These are phyloP conservation scores for Aspergillus latus DNA, from an alignment of 2,329 filamentous ascomycete genomes.

Conservation along the genomic window DNA sequence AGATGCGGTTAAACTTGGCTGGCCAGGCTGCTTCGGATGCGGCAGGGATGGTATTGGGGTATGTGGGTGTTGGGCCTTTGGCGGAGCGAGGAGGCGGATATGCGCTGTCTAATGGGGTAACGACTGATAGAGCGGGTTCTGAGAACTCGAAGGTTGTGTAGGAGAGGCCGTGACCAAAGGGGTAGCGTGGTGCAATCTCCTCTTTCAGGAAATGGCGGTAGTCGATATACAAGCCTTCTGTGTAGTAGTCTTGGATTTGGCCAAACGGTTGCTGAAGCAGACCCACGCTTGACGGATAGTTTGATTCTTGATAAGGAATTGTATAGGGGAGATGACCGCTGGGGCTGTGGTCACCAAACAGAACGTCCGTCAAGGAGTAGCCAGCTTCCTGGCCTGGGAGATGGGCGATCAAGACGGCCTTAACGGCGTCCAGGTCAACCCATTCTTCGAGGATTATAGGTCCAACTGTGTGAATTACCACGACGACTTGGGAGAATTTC, in stretches of 20 bases:
- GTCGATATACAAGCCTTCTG: slow-evolving; percentile 64
- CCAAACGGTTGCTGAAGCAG: slow-evolving; percentile 56
- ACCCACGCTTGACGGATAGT: slow-evolving; percentile 57
- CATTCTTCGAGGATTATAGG: slow-evolving; percentile 68
- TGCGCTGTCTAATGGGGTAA: slow-evolving; percentile 50
- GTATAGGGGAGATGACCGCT: slow-evolving; percentile 70
- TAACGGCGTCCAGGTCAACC: slow-evolving; percentile 66
- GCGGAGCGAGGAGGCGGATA: slow-evolving; percentile 54
- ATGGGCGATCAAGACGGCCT: slow-evolving; percentile 68
- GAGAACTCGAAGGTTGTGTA: slow-evolving; percentile 67
- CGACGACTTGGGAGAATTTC: slow-evolving; percentile 63
- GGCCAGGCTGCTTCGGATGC: slow-evolving; percentile 62
- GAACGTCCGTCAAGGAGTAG: slow-evolving; percentile 63
- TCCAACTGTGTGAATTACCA: slow-evolving; percentile 69
- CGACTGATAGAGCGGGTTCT: slow-evolving; percentile 49
- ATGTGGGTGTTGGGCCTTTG: slow-evolving; percentile 55
- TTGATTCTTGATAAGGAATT: slow-evolving; percentile 56
- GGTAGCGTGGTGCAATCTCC: slow-evolving; percentile 58
- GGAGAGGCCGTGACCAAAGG: slow-evolving; percentile 65
- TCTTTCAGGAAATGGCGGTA: slow-evolving; percentile 62
- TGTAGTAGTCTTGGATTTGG: slow-evolving; percentile 65
- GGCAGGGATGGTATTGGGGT: slow-evolving; percentile 56
- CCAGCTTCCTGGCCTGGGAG: slow-evolving; percentile 73
- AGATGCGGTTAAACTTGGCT: slow-evolving; percentile 56
- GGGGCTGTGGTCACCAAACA: slow-evolving; percentile 68